phyloP scores from a whole-genome alignment of 805 yeast genomes.

The Blastobotrys chiropterorum region DNA sequence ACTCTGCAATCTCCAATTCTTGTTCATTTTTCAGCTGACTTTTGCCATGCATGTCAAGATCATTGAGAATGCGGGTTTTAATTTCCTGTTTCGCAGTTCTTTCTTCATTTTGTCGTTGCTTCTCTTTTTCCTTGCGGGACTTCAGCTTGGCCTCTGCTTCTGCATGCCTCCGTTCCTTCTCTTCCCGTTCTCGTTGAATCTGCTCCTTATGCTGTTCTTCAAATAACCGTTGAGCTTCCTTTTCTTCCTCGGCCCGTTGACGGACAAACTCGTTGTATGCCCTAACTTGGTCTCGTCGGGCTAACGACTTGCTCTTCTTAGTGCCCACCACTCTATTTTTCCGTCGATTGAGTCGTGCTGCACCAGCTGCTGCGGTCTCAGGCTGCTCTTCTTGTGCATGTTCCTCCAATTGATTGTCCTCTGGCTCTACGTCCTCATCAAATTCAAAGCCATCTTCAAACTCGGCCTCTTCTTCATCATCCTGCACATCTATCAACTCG shows the following conservation, averaged over 20 bases:
- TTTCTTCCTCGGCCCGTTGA: conserved; percentile 25
- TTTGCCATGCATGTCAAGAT: conserved; percentile 15
- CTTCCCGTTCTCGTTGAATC: conserved; percentile 23
- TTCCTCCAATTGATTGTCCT: neutral
- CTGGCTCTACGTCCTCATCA: conserved; percentile 2
- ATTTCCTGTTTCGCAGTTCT: conserved; percentile 13
- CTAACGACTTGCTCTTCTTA: conserved; percentile 31
- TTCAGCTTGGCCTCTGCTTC: conserved; percentile 17
- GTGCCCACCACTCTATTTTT: conserved; percentile 23
- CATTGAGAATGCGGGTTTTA: conserved; percentile 11
- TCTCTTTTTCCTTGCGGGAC: conserved; percentile 16
- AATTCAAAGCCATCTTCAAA: conserved; percentile 1
- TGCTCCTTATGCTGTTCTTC: conserved; percentile 29
- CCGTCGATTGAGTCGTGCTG: neutral
- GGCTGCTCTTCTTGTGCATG: conserved; percentile 6
- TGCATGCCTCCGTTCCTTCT: conserved; percentile 11
- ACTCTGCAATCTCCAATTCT: conserved; percentile 9
- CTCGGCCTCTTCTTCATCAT: conserved; percentile 5
- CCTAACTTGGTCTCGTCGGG: conserved; percentile 28
- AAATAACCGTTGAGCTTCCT: conserved; percentile 19
- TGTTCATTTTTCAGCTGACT: conserved; percentile 11
- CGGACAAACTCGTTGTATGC: conserved; percentile 30
- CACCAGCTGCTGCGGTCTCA: conserved; percentile 1
- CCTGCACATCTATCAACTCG: neutral
- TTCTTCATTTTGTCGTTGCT: conserved; percentile 20